A percentile compares a stretch with the other conserved stretches of the same genome.
phyloP scores from a whole-genome alignment of 441 rosid species.

The Pelargonium fulgidum region DNA sequence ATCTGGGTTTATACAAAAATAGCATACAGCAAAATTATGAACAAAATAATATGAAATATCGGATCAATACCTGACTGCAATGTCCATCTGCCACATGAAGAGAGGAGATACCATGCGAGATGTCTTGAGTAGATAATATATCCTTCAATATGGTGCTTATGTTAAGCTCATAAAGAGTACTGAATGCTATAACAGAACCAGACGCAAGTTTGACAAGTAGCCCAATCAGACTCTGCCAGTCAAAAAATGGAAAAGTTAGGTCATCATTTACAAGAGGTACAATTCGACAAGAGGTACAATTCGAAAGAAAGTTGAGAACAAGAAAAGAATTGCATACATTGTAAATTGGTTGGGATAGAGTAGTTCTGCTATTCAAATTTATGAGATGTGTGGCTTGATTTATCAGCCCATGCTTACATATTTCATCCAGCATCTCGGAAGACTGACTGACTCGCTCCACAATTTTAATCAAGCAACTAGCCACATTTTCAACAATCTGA shows the following conservation, averaged over 20 bases:
- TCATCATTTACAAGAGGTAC: conserved; percentile 9
- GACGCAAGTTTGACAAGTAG: conserved; percentile 74
- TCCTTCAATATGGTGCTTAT: conserved; percentile 71
- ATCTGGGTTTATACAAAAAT: no score
- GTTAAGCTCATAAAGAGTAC: conserved; percentile 69
- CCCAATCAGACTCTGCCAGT: conserved; percentile 78
- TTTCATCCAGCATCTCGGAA: conserved; percentile 67
- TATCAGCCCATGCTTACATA: conserved; percentile 75
- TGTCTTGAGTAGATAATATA: conserved; percentile 58
- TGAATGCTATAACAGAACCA: conserved; percentile 75
- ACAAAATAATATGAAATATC: background rate
- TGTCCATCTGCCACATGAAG: conserved; percentile 53
- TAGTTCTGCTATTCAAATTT: conserved; percentile 63
- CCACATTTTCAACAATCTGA: conserved; percentile 92
- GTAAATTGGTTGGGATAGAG: conserved; percentile 69
- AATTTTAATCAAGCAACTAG: conserved; percentile 75
- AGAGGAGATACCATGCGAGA: conserved; percentile 65
- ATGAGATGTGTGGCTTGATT: conserved; percentile 59
- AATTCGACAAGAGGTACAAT: background rate
- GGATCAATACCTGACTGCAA: conserved; percentile 58
- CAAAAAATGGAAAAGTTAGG: conserved; percentile 25
- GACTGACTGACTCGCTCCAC: conserved; percentile 63
- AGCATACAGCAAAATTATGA: no score
- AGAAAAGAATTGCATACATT: conserved; percentile 45
- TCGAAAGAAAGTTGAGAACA: conserved; percentile 11